Evolutionary conservation across 192 early-diverging fungal genomes (phyloP).

Genomic region (Backusella macrospora): DNA sequence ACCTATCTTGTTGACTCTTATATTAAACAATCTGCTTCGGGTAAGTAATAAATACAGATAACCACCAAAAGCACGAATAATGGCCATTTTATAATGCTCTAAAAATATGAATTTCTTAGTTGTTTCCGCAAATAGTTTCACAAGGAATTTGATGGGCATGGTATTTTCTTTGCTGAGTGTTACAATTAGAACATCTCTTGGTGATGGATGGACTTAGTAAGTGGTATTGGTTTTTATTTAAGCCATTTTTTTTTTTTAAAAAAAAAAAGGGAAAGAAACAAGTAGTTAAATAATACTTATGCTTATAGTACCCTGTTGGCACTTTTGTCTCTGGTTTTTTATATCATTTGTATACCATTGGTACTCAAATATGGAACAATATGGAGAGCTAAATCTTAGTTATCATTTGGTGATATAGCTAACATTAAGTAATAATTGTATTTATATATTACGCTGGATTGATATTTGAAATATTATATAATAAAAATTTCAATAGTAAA

Average conservation of each 20-base stretch:
- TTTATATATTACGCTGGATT: too few relatives aligned
- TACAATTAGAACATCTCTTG: slow-evolving; percentile 9
- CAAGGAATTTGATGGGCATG: slow-evolving; percentile 29
- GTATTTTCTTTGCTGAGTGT: slow-evolving; percentile 26
- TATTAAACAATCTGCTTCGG: slow-evolving; percentile 20
- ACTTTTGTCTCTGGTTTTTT: background rate
- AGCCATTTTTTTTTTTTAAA: background rate
- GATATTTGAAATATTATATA: too few relatives aligned
- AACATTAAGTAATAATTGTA: too few relatives aligned
- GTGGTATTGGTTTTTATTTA: background rate
- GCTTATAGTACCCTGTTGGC: slow-evolving; percentile 17
- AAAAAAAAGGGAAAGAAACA: too few relatives aligned
- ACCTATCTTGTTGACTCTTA: slow-evolving; percentile 21
- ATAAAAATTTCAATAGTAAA: too few relatives aligned
- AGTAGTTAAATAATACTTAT: background rate
- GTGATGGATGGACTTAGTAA: slow-evolving; percentile 35
- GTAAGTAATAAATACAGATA: background rate
- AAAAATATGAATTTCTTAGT: slow-evolving; percentile 1
- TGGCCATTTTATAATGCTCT: background rate
- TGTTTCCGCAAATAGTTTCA: slow-evolving; percentile 24
- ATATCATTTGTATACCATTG: slow-evolving; percentile 20
- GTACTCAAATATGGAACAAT: slow-evolving; percentile 9
- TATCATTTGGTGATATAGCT: too few relatives aligned
- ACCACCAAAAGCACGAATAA: background rate
- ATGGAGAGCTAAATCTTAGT: slow-evolving; percentile 1